Base-by-base conservation (phyloP, 2,329 filamentous ascomycete genomes). In the Leptographium lundbergii region DNA sequence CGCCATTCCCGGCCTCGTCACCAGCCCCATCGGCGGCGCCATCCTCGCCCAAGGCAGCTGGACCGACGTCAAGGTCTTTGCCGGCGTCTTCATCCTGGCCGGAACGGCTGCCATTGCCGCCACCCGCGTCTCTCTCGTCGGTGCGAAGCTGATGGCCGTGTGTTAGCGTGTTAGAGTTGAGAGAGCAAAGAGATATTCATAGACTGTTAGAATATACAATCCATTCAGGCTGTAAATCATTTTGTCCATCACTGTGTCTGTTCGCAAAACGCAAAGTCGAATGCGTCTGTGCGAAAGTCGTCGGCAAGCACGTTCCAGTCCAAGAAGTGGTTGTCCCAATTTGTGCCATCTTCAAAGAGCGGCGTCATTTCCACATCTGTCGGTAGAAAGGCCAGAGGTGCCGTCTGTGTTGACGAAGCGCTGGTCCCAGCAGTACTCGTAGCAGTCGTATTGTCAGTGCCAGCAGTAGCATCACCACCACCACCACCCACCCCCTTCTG, bases 1-100 rank as follows among this genome's bases (percentile, higher is more conserved):
- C n/a, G 73, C 75, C 17, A 67, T 84, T 29, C 78, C 76, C 0
- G 79, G 77, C 10, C 67, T 84, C 45, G 74, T 77, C 6, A 75
- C 77, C 1, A 75, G 70, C 55, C 79, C 79, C 0, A 79, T 81
- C 61, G 76, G 72, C 0, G 78, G 78, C 5, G 73, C 72, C 56
- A 66, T 67, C 29, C 54, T 66, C 22, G 61, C 53, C 1, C 61
- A 66, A 0, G 42, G 42, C 42, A 6, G 29, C 6, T 74, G 69
- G 67, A 53, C 67, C 0, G 70, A 69, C 3, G 65, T 73, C 42
- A 74, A 74, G 63, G 61, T 73, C 4, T 75, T 75, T 57, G 63
- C 67, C 0, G 71, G 69, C 5, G 65, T 70, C 1, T 65, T 71
- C 17, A 67, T 69, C 45, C 14, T 71, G 3, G 63, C 61, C 1